Evolutionary conservation across 2,329 filamentous ascomycete species (phyloP).

Genomic region (Rhexocercosporidium sp.): DNA sequence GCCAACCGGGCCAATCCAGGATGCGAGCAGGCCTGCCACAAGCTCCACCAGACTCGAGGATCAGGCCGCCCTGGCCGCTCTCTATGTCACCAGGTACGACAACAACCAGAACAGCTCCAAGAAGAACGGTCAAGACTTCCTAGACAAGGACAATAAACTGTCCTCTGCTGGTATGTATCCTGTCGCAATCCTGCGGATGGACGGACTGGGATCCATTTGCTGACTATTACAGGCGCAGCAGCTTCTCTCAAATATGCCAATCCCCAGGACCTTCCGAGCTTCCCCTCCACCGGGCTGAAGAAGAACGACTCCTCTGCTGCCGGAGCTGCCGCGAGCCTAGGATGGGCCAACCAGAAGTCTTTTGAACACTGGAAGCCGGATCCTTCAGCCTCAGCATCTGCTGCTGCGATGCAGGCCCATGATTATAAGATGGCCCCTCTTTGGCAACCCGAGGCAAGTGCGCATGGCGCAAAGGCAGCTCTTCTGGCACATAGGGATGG

Average conservation of each 20-base stretch:
- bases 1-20: slow-evolving; percentile 28
- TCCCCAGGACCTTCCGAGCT: slow-evolving; percentile 76
- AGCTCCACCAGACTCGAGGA: slow-evolving; percentile 44
- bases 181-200: slow-evolving; percentile 7
- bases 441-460: slow-evolving; percentile 67
- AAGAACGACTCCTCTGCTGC: slow-evolving; percentile 63
- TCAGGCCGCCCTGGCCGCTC: slow-evolving; percentile 63
- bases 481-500: slow-evolving; percentile 65
- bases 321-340: slow-evolving; percentile 74
- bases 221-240: slow-evolving; percentile 55
- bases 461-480: slow-evolving; percentile 76
- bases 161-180: slow-evolving; percentile 59
- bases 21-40: slow-evolving; percentile 29
- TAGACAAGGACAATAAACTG: slow-evolving; percentile 59
- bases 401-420: slow-evolving; percentile 62
- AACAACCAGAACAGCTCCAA: slow-evolving; percentile 11
- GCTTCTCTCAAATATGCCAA: slow-evolving; percentile 73
- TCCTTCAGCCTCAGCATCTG: slow-evolving; percentile 62
- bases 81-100: slow-evolving; percentile 55
- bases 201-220: slow-evolving; percentile 14
- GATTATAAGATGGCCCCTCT: slow-evolving; percentile 59
- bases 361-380: slow-evolving; percentile 71
- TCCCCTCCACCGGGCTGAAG: slow-evolving; percentile 68
- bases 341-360: slow-evolving; percentile 71
- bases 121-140: slow-evolving; percentile 34